Base-by-base conservation (phyloP, 2,329 filamentous ascomycete genomes). In the Trichoderma atroviride region DNA sequence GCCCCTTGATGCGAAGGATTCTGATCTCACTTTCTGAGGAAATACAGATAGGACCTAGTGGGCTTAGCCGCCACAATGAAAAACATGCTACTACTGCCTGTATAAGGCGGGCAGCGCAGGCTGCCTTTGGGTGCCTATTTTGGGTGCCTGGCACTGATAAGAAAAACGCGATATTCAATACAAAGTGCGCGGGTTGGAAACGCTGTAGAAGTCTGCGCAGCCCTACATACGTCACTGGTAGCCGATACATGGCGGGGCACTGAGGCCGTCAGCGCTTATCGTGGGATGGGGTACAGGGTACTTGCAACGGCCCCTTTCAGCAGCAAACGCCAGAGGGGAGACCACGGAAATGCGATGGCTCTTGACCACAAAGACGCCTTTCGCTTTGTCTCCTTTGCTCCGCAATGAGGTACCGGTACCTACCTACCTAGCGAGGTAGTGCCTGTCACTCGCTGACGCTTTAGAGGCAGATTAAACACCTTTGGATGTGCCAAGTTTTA, bases 171-270 rank as follows among this genome's bases (percentile, higher is more conserved):
- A 56, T 56, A 64, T 40, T 16, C 24, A 7, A 6, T 40, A 24
- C 33, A 40, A 3, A 31, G 14, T 3, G 27, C 14, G 27, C 33
- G 33, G 24, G 24, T 57, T 47, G 53, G 19, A 43, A 24, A n/a
- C 37, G 37, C 27, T 66, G 47, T 40, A 24, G 27, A 27, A 27
- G 27, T 27, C 27, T 52, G 37, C 9, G 13, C 27, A 50, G 52
- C 29, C 27, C n/a, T 66, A 66, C 27, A 14, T 66, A 66, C 63
- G 63, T 66, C 63, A 66, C 37, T 59, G 37, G 55, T 66, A 66
- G 53, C 35, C 1, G 63, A 40, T 66, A 66, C 63, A 16, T 14
- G 9, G 14, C 16, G 6, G 10, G 13, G 14, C 53, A 10, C 29
- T 29, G 31, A 14, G n/a, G 10, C 5, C 6, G 7, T 7, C 37